phyloP scores from a whole-genome alignment of 805 yeast genomes.

The Saturnispora sekii region DNA sequence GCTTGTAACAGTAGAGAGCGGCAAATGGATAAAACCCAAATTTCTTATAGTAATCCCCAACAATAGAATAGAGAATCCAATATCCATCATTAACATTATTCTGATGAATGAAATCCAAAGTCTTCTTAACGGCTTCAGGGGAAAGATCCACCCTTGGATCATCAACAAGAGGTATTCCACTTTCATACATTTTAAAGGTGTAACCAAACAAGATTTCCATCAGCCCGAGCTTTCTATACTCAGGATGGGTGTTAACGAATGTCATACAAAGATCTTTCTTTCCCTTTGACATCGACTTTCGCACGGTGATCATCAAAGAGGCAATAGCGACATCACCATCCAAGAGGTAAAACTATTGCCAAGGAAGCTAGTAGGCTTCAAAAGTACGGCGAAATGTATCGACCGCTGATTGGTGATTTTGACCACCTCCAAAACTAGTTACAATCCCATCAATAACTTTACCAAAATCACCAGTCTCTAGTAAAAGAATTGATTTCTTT shows the following conservation, averaged over 20 bases:
- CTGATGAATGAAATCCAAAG: not conserved
- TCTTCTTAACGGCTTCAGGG: not conserved
- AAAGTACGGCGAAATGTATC: not conserved
- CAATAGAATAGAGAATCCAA: not conserved
- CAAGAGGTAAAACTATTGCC: not conserved
- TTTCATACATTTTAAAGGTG: constrained; percentile 1
- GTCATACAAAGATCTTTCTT: constrained; percentile 1
- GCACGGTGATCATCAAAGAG: not conserved
- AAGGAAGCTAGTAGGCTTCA: not conserved
- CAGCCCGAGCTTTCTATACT: constrained; percentile 1
- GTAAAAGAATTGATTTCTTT: not conserved
- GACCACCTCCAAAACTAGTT: not conserved
- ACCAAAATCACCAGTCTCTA: not conserved
- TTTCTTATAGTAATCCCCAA: not conserved
- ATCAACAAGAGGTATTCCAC: not conserved
- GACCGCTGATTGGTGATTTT: not conserved
- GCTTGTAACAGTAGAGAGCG: too few species aligned
- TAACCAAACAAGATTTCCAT: not conserved
- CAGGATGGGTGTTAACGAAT: not conserved
- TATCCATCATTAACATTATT: not conserved
- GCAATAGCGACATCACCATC: not conserved
- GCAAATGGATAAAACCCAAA: not conserved
- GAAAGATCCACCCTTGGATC: not conserved
- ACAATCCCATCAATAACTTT: not conserved
- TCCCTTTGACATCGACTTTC: not conserved